phyloP scores from a whole-genome alignment of 2,329 filamentous ascomycete species.

The Lachnellula hyalina region DNA sequence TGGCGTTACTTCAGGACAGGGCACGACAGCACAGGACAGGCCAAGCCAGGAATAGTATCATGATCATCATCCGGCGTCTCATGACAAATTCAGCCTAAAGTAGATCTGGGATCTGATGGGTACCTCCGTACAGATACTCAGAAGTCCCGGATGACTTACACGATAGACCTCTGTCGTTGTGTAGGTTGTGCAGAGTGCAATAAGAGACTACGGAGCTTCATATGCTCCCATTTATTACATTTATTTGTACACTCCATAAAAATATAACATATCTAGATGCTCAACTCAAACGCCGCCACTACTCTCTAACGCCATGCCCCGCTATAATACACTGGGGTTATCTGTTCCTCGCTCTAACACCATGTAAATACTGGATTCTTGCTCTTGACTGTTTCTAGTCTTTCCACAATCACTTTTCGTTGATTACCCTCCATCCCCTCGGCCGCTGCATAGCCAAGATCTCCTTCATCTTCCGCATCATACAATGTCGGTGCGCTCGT shows the following conservation, averaged over 20 bases:
- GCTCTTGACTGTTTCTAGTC: conserved; percentile 91
- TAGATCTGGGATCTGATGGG: too few species aligned
- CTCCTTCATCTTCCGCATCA: conserved; percentile 78
- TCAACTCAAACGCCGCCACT: not conserved
- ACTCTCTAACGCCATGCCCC: not conserved
- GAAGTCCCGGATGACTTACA: too few species aligned
- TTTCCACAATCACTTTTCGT: conserved; percentile 93
- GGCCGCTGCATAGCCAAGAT: conserved; percentile 89
- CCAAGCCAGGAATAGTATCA: too few species aligned
- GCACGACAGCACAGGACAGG: too few species aligned
- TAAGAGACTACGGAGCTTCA: not conserved
- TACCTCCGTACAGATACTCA: too few species aligned
- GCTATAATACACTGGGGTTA: conserved; percentile 10
- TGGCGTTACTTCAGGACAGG: not conserved
- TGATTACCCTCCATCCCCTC: conserved; percentile 89
- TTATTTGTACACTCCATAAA: not conserved
- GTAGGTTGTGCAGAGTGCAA: too few species aligned
- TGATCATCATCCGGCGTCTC: too few species aligned
- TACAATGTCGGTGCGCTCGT: conserved; percentile 38
- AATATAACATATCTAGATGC: not conserved
- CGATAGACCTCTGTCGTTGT: too few species aligned
- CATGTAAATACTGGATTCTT: conserved; percentile 96
- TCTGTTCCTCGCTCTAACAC: conserved; percentile 54
- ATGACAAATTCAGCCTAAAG: too few species aligned
- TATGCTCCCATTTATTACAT: not conserved